These are phyloP conservation scores for Phytophthora hibernalis DNA, from an alignment of 352 stramenopile species.

Conservation along the genomic window DNA sequence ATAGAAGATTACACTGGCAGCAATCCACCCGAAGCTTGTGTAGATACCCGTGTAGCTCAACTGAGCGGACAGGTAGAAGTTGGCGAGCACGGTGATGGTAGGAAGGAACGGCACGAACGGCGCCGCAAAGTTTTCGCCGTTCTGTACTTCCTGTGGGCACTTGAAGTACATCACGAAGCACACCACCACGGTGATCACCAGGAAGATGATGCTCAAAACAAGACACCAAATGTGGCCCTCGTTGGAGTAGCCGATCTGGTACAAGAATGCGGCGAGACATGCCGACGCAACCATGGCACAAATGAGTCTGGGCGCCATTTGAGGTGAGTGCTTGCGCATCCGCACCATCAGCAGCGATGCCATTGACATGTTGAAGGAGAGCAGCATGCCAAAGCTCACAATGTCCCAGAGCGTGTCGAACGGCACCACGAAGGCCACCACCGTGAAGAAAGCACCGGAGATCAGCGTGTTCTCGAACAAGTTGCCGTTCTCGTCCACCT, in stretches of 20 bases:
- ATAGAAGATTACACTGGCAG: slow-evolving; percentile 67
- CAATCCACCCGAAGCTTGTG: slow-evolving; percentile 61
- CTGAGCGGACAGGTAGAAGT: slow-evolving; percentile 79
- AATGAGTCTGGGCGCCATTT: slow-evolving; percentile 46
- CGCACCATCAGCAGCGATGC: slow-evolving; percentile 74
- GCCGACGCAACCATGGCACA: slow-evolving; percentile 43
- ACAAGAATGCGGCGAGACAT: slow-evolving; percentile 58
- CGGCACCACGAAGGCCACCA: slow-evolving; percentile 73
- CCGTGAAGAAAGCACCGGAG: slow-evolving; percentile 68
- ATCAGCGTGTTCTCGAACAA: slow-evolving; percentile 84
- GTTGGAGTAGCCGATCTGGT: slow-evolving; percentile 62
- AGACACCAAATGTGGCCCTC: slow-evolving; percentile 39
- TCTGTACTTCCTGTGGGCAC: slow-evolving; percentile 61
- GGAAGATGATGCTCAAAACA: slow-evolving; percentile 53
- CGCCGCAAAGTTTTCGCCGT: slow-evolving; percentile 62
- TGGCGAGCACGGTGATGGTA: slow-evolving; percentile 52
- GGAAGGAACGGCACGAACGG: slow-evolving; percentile 76
- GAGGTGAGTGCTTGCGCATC: slow-evolving; percentile 58
- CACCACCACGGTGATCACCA: slow-evolving; percentile 41
- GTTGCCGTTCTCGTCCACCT: slow-evolving; percentile 81
- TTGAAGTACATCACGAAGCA: slow-evolving; percentile 54
- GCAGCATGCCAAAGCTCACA: slow-evolving; percentile 86
- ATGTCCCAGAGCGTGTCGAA: slow-evolving; percentile 88
- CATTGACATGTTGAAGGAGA: slow-evolving; percentile 90
- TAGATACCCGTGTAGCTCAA: slow-evolving; percentile 55